Conservation (phyloP, 352 stramenopile species). For the Globisporangium nagaii region DNA sequence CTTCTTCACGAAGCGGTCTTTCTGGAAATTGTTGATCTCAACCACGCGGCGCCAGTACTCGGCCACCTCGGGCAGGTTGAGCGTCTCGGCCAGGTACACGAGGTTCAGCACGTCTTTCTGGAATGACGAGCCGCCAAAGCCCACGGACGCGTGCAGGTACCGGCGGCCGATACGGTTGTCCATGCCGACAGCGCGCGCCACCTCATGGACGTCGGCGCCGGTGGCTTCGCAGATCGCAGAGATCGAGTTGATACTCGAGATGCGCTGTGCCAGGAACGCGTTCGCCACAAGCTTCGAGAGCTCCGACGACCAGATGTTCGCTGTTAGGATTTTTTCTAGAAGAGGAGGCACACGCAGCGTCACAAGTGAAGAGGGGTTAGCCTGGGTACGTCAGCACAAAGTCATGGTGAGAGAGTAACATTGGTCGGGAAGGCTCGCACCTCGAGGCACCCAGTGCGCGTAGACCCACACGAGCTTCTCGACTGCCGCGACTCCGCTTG, state of each 20-base stretch:
- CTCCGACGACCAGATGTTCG: slow-evolving; percentile 99
- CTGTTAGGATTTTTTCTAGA: slow-evolving; percentile 95
- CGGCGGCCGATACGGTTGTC: slow-evolving; percentile 97
- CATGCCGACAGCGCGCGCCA: slow-evolving; percentile 95
- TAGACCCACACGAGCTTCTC: slow-evolving; percentile 95
- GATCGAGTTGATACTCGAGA: slow-evolving; percentile 99
- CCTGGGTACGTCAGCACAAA: neutral
- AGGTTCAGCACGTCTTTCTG: slow-evolving; percentile 99
- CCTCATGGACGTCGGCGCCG: slow-evolving; percentile 97
- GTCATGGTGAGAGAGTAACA: no score
- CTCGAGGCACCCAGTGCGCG: slow-evolving; percentile 94
- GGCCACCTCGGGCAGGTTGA: slow-evolving; percentile 97
- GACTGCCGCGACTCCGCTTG: slow-evolving; percentile 82
- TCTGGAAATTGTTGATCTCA: slow-evolving; percentile 99
- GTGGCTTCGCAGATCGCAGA: slow-evolving; percentile 98
- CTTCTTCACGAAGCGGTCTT: slow-evolving; percentile 97
- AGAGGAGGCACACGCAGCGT: neutral
- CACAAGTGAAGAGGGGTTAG: no score
- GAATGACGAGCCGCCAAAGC: slow-evolving; percentile 99
- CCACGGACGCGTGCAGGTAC: slow-evolving; percentile 98
- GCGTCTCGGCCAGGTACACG: slow-evolving; percentile 98
- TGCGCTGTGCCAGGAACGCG: slow-evolving; percentile 98
- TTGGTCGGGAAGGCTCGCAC: slow-evolving; percentile 10
- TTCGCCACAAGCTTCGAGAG: slow-evolving; percentile 99
- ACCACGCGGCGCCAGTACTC: slow-evolving; percentile 99